Evolutionary conservation across 1,284 basidiomycete genomes (phyloP).

Genomic region (Sporisorium iseilematis-ciliati): DNA sequence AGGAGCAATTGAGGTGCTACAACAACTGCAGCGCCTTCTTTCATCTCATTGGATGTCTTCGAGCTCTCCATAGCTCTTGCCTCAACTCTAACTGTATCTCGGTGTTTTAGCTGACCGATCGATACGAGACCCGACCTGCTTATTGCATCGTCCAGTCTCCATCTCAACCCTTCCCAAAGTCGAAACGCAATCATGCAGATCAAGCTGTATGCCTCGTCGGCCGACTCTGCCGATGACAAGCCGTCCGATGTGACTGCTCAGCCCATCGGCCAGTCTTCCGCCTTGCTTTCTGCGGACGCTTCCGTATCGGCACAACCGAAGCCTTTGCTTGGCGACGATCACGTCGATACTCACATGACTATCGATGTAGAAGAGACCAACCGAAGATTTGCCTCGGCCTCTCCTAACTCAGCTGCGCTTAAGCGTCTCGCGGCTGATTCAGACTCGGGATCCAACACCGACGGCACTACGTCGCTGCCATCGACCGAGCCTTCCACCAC

Average conservation of each 20-base stretch:
- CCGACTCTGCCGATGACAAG: neutral
- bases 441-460: conserved; percentile 37
- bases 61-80: conserved; percentile 16
- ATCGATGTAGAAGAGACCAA: conserved; percentile 46
- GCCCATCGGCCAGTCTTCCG: neutral
- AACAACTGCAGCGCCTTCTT: conserved; percentile 20
- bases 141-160: conserved; percentile 10
- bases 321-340: neutral
- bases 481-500: conserved; percentile 50
- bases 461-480: conserved; percentile 33
- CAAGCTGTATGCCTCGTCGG: conserved; percentile 2
- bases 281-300: neutral
- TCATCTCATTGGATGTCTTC: conserved; percentile 17
- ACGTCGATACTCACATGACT: conserved; percentile 23
- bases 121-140: conserved; percentile 29
- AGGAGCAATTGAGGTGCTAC: conserved; percentile 17
- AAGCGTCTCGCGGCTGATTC: conserved; percentile 43
- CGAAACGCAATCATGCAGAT: conserved; percentile 7
- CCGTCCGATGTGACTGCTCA: neutral
- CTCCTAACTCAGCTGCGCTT: conserved; percentile 25
- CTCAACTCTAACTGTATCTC: conserved; percentile 21
- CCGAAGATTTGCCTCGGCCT: conserved; percentile 31
- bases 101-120: conserved; percentile 55
- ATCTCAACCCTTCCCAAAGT: neutral
- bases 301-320: neutral